These are phyloP conservation scores for Sarocladium oryzae DNA, from an alignment of 2,329 filamentous ascomycete genomes.

Conservation along the genomic window DNA sequence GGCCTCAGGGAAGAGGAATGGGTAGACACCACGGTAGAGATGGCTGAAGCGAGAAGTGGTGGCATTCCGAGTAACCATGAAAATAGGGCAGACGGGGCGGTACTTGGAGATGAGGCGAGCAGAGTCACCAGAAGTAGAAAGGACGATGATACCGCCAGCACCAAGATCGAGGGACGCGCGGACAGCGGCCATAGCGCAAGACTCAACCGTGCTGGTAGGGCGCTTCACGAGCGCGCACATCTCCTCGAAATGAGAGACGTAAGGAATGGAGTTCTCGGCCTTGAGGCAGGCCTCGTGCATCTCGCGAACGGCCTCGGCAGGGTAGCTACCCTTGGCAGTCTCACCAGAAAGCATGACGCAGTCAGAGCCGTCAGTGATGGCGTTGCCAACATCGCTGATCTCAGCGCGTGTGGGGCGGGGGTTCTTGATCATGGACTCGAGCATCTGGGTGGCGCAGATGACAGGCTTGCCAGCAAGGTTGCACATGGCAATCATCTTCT, in stretches of 20 bases:
- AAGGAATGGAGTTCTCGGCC: conserved; percentile 95
- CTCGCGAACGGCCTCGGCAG: conserved; percentile 84
- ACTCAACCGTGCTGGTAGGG: conserved; percentile 84
- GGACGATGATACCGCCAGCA: conserved; percentile 89
- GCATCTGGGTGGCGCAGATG: conserved; percentile 99
- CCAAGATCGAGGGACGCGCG: conserved; percentile 93
- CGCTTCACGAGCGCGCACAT: conserved; percentile 76
- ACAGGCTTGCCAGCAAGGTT: conserved; percentile 98
- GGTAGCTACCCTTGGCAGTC: conserved; percentile 97
- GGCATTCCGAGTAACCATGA: conserved; percentile 92
- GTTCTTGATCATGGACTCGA: conserved; percentile 99
- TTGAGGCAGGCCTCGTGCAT: conserved; percentile 98
- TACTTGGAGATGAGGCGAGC: conserved; percentile 97
- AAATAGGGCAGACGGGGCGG: conserved; percentile 96
- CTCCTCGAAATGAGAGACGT: conserved; percentile 95
- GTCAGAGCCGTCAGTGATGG: conserved; percentile 94
- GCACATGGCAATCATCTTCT: conserved; percentile 99
- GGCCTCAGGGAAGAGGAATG: conserved; percentile 85
- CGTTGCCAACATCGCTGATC: conserved; percentile 97
- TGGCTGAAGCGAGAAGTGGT: conserved; percentile 85
- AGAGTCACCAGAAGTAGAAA: conserved; percentile 92
- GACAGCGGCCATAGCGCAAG: conserved; percentile 94
- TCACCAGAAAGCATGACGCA: conserved; percentile 99
- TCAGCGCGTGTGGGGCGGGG: conserved; percentile 95
- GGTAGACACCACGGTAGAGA: conserved; percentile 95